These are phyloP conservation scores for Fusarium sp. DNA, from an alignment of 2,329 filamentous ascomycete genomes.

Conservation along the genomic window DNA sequence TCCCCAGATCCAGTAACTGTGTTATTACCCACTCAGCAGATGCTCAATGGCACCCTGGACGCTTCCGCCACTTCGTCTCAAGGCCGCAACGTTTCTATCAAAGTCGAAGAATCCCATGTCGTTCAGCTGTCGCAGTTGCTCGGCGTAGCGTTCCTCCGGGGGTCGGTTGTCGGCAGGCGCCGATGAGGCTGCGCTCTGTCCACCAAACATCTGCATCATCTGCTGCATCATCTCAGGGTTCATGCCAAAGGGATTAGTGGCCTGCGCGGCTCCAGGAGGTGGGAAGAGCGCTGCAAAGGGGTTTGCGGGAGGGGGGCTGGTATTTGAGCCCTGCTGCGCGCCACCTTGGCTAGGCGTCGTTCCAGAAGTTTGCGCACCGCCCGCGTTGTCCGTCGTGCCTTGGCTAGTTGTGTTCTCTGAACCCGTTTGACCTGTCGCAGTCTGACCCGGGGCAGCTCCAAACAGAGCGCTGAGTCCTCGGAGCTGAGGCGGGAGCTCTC, in stretches of 20 bases:
- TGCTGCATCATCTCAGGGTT: slow-evolving; percentile 65
- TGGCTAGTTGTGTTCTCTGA: slow-evolving; percentile 44
- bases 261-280: slow-evolving; percentile 43
- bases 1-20: slow-evolving; percentile 13
- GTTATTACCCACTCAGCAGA: slow-evolving; percentile 56
- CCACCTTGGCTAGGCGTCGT: slow-evolving; percentile 26
- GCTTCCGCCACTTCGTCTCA: slow-evolving; percentile 89
- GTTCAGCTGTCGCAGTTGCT: slow-evolving; percentile 90
- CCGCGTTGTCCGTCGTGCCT: slow-evolving; percentile 40
- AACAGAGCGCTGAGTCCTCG: slow-evolving; percentile 46
- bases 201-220: slow-evolving; percentile 60
- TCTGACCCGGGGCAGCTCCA: slow-evolving; percentile 42
- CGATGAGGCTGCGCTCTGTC: slow-evolving; percentile 54
- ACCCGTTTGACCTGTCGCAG: slow-evolving; percentile 41
- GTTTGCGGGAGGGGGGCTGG: slow-evolving; percentile 61
- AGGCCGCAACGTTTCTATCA: slow-evolving; percentile 86
- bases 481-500: slow-evolving; percentile 37
- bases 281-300: slow-evolving; percentile 74
- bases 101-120: slow-evolving; percentile 99
- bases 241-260: slow-evolving; percentile 57
- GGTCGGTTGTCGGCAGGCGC: slow-evolving; percentile 82
- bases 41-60: slow-evolving; percentile 92
- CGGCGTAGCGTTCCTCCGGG: slow-evolving; percentile 91
- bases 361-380: slow-evolving; percentile 36
- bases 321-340: slow-evolving; percentile 39